phyloP scores from a whole-genome alignment of 1,139 yeast genomes.

The Pneumocystis murina region DNA sequence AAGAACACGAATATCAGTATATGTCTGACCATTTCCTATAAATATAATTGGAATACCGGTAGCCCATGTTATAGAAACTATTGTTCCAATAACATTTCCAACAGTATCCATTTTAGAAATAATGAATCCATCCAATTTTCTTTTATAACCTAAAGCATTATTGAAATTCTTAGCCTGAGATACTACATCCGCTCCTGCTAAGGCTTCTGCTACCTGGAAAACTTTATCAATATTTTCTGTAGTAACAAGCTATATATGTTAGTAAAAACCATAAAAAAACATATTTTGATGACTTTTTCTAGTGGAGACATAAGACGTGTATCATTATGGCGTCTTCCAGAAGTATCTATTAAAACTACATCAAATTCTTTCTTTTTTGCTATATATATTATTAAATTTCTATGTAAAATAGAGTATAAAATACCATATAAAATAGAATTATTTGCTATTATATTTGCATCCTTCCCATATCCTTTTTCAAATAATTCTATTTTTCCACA shows the following conservation, averaged over 20 bases:
- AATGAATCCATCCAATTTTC: conserved; percentile 77
- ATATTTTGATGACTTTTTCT: conserved; percentile 34
- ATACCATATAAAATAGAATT: conserved; percentile 72
- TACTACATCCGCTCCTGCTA: conserved; percentile 94
- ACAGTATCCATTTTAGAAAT: conserved; percentile 95
- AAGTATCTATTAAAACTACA: conserved; percentile 86
- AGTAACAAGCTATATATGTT: conserved; percentile 46
- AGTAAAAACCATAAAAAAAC: neutral
- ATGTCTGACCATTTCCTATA: conserved; percentile 94
- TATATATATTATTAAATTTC: neutral
- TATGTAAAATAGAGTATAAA: neutral
- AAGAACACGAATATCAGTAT: conserved; percentile 84
- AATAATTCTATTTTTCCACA: conserved; percentile 60
- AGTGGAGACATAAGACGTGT: conserved; percentile 90
- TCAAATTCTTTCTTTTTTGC: conserved; percentile 48
- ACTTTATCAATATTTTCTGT: conserved; percentile 92
- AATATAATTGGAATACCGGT: conserved; percentile 90
- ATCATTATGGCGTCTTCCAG: conserved; percentile 94
- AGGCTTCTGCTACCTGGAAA: conserved; percentile 96
- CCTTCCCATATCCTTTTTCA: conserved; percentile 94
- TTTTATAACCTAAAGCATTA: conserved; percentile 73
- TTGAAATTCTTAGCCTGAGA: conserved; percentile 90
- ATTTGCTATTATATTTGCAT: conserved; percentile 89
- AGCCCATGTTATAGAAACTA: conserved; percentile 96
- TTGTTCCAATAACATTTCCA: conserved; percentile 89